Evolutionary conservation across 495 filamentous ascomycete species (phyloP).

Genomic region (Penicillium malachiteum): DNA sequence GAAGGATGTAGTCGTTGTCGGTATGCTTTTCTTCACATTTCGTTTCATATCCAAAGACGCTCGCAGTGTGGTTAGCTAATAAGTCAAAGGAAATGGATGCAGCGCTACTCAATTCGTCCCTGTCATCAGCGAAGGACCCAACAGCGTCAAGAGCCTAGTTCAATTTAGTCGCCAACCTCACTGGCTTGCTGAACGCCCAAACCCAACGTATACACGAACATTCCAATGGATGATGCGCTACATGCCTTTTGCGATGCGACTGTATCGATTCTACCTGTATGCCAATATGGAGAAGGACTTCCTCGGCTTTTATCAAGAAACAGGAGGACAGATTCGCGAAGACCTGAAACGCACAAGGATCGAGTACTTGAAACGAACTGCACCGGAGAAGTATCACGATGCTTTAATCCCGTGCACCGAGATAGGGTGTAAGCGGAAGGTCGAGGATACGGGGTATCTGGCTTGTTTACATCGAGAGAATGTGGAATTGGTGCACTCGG

Average conservation of each 20-base stretch:
- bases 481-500: slow-evolving; percentile 47
- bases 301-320: not conserved
- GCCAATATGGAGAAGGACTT: slow-evolving; percentile 4
- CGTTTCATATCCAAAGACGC: too few species aligned
- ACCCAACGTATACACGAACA: slow-evolving; percentile 21
- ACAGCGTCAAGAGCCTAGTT: slow-evolving; percentile 38
- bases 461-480: slow-evolving; percentile 41
- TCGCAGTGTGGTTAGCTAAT: not conserved
- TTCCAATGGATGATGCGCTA: slow-evolving; percentile 21
- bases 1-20: slow-evolving; percentile 58
- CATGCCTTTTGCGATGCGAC: slow-evolving; percentile 28
- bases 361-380: slow-evolving; percentile 38
- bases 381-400: slow-evolving; percentile 51
- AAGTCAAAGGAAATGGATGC: slow-evolving; percentile 32
- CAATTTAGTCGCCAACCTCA: slow-evolving; percentile 54
- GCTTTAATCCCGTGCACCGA: slow-evolving; percentile 38
- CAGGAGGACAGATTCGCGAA: not conserved
- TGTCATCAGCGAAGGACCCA: slow-evolving; percentile 22
- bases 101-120: slow-evolving; percentile 47
- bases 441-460: slow-evolving; percentile 52
- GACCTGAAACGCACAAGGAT: slow-evolving; percentile 27
- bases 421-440: slow-evolving; percentile 36
- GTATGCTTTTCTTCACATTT: slow-evolving; percentile 22
- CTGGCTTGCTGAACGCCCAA: slow-evolving; percentile 44
- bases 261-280: slow-evolving; percentile 11